Evolutionary conservation across 805 yeast genomes (phyloP), one percentile per base, ranked within the genome.

Genomic region (Metahyphopichia silvanorum): DNA sequence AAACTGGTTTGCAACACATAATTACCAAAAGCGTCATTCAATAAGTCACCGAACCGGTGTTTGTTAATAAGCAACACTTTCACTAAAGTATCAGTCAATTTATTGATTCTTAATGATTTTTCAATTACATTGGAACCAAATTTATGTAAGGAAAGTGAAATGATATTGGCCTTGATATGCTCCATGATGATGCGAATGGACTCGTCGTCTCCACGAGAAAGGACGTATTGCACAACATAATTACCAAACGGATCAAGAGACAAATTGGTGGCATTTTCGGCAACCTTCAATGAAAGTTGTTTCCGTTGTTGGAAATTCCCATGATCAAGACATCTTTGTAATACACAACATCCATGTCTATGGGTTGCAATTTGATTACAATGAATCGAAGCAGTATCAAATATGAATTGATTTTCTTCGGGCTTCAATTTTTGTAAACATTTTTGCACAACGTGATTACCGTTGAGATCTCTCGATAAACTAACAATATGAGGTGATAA

Each of bases 331-430:
- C 98, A 89, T 48, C 98, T 76, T 63, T 91, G 98, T 37, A 91
- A 69, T 16, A 91, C 98, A 60, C 98, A 91, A 64, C 98, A 93
- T 5, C 98, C 98, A 53, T 93, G 98, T 51, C 96, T 77, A 53
- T 93, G 98, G 29, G 94, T 87, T 4, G 96, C 95, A 35, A 93
- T 86, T 37, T 79, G 82, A 23, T 79, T 71, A 42, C 93, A 82
- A 43, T 87, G 72, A 10, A 60, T 60, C 38, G 81, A 70, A 4
- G 93, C 93, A 12, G 95, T 83, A 51, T 88, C 93, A 55, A 86
- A 88, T 38, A 93, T 86, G 53, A 93, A 91, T 55, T 89, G 93
- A 44, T 85, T 75, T 36, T 85, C 82, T n/a, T 62, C 66, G 2
- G 83, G 69, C 17, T 62, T 55, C 47, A 93, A 73, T 45, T 77